Evolutionary conservation across 2,329 filamentous ascomycete species (phyloP), one percentile per base, ranked within the genome.

Genomic region (Sporothrix euskadiensis): DNA sequence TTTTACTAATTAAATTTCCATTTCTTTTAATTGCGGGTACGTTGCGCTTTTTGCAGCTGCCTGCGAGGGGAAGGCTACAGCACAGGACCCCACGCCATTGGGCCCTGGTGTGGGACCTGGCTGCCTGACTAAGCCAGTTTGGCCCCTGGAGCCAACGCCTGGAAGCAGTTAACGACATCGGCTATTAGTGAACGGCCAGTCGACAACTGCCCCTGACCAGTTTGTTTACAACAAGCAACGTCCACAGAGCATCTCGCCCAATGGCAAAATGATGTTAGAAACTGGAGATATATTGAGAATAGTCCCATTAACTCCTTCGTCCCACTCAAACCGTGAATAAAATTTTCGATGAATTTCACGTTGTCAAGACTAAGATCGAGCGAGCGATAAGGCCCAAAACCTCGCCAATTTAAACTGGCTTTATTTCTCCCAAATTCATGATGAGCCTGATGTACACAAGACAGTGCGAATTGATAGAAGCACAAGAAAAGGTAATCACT

Each of bases 11-110:
- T 69, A 52, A 35, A 39, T 69, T 69, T 69, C 22, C 26, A 68
- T 35, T 68, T 68, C 41, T 68, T 68, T 68, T 68, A 52, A 69
- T 69, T 69, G 66, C 47, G 30, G 66, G 47, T 39, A 39, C 9
- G 10, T 39, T 69, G 47, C 30, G 26, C 65, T 52, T 68, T 52
- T 52, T 68, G 52, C 66, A 70, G 69, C 35, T 70, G 52, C 69
- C 66, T 69, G 47, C 66, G 26, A 52, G 61, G 61, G 39, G 44
- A 66, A 66, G 41, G 65, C 65, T 68, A 52, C 65, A 68, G 65
- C 61, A 41, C 52, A 56, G 52, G 59, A 65, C 59, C 59, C 59
- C 59, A 65, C 59, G 35, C 44, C 14, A 44, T 44, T 65, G 59
- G 56, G 59, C 59, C 59, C 35, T 65, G 59, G 59, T 63, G 32